Conservation (phyloP, 352 stramenopile genomes). For the Saprolegnia parasitica region DNA sequence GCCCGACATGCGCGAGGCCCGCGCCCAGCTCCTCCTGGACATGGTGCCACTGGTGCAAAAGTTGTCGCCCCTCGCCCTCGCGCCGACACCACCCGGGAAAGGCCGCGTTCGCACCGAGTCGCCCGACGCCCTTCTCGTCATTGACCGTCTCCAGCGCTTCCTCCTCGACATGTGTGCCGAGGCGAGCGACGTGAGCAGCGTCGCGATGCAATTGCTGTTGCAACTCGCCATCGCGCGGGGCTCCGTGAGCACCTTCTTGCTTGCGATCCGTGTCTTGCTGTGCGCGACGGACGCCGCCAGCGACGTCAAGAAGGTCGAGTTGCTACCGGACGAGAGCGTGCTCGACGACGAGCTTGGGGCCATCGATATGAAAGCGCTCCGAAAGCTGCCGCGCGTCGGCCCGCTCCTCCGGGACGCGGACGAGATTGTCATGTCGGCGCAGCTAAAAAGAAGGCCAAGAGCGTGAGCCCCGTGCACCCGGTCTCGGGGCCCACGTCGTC, state of each 20-base stretch:
- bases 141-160: slow-evolving; percentile 44
- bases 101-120: background rate
- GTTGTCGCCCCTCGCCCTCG: slow-evolving; percentile 43
- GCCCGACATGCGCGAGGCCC: slow-evolving; percentile 11
- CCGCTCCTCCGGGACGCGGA: slow-evolving; percentile 23
- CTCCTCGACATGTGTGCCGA: slow-evolving; percentile 43
- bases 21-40: slow-evolving; percentile 44
- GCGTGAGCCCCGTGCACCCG: slow-evolving; percentile 29
- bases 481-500: slow-evolving; percentile 29
- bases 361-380: slow-evolving; percentile 21
- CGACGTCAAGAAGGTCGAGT: background rate
- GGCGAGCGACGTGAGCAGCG: slow-evolving; percentile 35
- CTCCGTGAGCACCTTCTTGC: slow-evolving; percentile 52
- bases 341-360: slow-evolving; percentile 26
- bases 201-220: slow-evolving; percentile 51
- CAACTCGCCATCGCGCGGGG: slow-evolving; percentile 47
- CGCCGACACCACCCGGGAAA: slow-evolving; percentile 1
- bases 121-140: slow-evolving; percentile 30
- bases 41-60: slow-evolving; percentile 40
- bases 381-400: slow-evolving; percentile 28
- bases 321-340: slow-evolving; percentile 12
- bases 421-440: slow-evolving; percentile 3
- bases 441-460: slow-evolving; percentile 19
- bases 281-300: slow-evolving; percentile 28
- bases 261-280: slow-evolving; percentile 52